Base-by-base conservation (phyloP, 1,139 yeast species). In the Lodderomyces theae region DNA sequence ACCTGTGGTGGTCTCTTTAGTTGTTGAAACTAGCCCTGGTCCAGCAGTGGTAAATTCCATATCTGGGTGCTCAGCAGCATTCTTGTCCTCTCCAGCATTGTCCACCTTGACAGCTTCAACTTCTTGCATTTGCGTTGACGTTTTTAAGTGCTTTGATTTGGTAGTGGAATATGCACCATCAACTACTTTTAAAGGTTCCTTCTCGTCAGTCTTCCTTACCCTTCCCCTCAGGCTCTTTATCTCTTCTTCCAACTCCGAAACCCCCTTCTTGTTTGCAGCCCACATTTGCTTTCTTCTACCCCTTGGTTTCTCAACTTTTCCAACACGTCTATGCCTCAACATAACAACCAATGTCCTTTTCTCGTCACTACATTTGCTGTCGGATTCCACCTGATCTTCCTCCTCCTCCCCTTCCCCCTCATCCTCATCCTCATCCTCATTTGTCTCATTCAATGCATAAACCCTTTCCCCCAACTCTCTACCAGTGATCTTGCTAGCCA, bases 401-500 rank as follows among this genome's bases (percentile, higher is more conserved):
- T 21, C 35, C 10, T 32, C 18, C n/a, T 31, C 34, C 9, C 11
- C 24, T 5, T 17, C 34, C 17, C 5, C 16, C 16, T n/a, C n/a
- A n/a, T 32, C 18, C n/a, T 31, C 34, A 3, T 18, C 24, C 3
- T 17, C 34, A 10, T 5, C 16, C 16, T n/a, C 24, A 6, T 31
- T 35, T 18, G 25, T 11, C 17, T 24, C 17, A 18, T 46, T 47
- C 22, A 54, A 46, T n/a, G 35, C 21, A 32, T 41, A 53, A 11
- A 44, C 40, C 4, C 34, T 40, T 18, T 40, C 19, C 37, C 52
- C 53, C 28, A 52, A 33, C 23, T 44, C 45, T 2, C 17, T 15
- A 5, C 36, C 39, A 17, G 38, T 35, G 8, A 56, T 49, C 35
- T 47, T 52, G 32, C 57, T 53, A 15, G 49, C 44, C 55, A 50